Conservation (phyloP, 352 stramenopile genomes). For the Phytopythium vexans region DNA sequence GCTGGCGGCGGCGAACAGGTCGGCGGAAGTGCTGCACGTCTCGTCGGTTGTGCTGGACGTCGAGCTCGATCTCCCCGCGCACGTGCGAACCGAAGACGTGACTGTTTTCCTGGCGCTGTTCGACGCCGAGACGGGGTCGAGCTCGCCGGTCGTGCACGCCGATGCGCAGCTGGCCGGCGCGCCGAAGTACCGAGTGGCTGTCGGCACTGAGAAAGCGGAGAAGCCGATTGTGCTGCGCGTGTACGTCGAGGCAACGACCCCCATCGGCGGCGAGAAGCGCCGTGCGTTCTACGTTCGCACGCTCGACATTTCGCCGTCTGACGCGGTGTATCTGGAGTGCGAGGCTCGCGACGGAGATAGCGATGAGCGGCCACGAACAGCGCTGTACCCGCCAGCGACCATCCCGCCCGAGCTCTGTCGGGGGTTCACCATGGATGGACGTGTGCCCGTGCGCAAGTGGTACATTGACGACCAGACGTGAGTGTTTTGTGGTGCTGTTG, state of each 20-base stretch:
- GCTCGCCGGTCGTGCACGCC: too few species aligned
- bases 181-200: constrained; percentile 23
- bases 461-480: constrained; percentile 41
- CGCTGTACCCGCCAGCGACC: constrained; percentile 16
- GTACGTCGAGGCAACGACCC: constrained; percentile 19
- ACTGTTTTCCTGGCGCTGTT: constrained; percentile 30
- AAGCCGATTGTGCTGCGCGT: constrained; percentile 25
- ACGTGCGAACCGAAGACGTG: constrained; percentile 14
- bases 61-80: constrained; percentile 14
- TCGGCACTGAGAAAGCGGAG: constrained; percentile 12
- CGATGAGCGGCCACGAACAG: background rate
- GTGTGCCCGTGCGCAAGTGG: constrained; percentile 34
- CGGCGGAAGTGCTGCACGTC: constrained; percentile 15
- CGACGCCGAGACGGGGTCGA: constrained; percentile 8
- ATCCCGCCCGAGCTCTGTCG: constrained; percentile 25
- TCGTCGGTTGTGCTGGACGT: constrained; percentile 32
- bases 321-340: constrained; percentile 21
- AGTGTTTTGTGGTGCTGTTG: constrained; percentile 1
- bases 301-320: constrained; percentile 27
- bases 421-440: constrained; percentile 31
- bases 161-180: constrained; percentile 26
- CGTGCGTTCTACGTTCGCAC: constrained; percentile 30
- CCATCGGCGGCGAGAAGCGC: constrained; percentile 4
- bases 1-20: constrained; percentile 5
- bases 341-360: background rate